These are phyloP conservation scores for Beauveria rudraprayagi DNA, from an alignment of 2,329 filamentous ascomycete species.

Conservation along the genomic window DNA sequence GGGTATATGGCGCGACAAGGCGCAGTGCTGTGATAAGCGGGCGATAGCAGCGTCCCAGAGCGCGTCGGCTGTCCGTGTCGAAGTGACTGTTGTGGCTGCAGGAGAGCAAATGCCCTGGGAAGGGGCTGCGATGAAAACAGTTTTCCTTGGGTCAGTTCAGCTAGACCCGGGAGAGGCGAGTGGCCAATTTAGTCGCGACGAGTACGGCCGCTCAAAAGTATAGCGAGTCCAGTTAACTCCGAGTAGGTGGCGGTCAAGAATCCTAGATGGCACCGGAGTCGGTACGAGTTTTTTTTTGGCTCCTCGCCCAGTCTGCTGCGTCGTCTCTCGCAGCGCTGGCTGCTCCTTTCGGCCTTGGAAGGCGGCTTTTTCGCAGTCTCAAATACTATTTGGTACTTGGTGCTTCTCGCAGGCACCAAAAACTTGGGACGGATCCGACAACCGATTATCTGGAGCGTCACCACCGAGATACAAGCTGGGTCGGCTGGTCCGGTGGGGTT, in stretches of 20 bases:
- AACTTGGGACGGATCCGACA: constrained; percentile 8
- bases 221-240: constrained; percentile 7
- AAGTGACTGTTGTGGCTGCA: constrained; percentile 6
- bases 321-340: background rate
- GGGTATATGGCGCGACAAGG: constrained; percentile 7
- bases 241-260: constrained; percentile 9
- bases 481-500: constrained; percentile 2
- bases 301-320: background rate
- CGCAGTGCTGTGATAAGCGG: background rate
- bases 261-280: background rate
- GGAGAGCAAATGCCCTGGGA: background rate
- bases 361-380: background rate
- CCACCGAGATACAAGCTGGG: constrained; percentile 8
- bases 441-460: constrained; percentile 9
- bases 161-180: constrained; percentile 1
- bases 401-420: background rate
- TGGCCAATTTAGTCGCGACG: constrained; percentile 8
- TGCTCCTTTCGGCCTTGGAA: background rate
- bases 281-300: background rate
- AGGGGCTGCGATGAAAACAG: constrained; percentile 3
- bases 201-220: background rate
- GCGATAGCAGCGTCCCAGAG: background rate
- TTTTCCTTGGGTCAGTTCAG: background rate
- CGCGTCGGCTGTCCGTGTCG: background rate
- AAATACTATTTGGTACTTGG: constrained; percentile 1